phyloP scores from a whole-genome alignment of 257 asterid species.

The Cordia subcordata region DNA sequence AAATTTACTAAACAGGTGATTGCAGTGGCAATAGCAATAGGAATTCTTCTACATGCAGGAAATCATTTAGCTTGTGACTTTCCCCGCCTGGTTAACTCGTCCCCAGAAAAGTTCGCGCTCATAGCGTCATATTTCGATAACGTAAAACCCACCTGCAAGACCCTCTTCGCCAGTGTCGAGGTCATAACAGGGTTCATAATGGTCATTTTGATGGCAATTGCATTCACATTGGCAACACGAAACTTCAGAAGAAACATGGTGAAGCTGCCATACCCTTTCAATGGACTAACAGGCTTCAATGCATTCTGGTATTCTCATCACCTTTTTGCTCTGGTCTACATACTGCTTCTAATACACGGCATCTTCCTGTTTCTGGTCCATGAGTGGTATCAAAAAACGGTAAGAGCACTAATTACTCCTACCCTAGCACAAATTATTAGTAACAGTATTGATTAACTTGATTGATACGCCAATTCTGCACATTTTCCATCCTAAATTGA shows the following conservation, averaged over 20 bases:
- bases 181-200: slow-evolving; percentile 66
- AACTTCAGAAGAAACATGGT: slow-evolving; percentile 56
- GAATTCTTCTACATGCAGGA: slow-evolving; percentile 60
- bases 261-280: slow-evolving; percentile 65
- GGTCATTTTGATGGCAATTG: slow-evolving; percentile 58
- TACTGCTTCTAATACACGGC: slow-evolving; percentile 66
- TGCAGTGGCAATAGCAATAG: slow-evolving; percentile 63
- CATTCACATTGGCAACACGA: slow-evolving; percentile 70
- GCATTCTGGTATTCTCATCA: slow-evolving; percentile 98
- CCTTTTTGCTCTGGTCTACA: slow-evolving; percentile 72
- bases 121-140: slow-evolving; percentile 60
- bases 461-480: background rate
- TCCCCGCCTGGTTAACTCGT: slow-evolving; percentile 52
- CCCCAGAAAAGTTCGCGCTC: slow-evolving; percentile 55
- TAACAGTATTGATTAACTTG: background rate
- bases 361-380: slow-evolving; percentile 67
- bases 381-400: slow-evolving; percentile 74
- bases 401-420: slow-evolving; percentile 19
- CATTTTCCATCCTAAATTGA: background rate
- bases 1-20: slow-evolving; percentile 32
- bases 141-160: slow-evolving; percentile 45
- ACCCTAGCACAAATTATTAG: background rate
- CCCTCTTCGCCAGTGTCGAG: slow-evolving; percentile 39
- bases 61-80: slow-evolving; percentile 72
- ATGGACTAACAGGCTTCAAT: slow-evolving; percentile 76